These are phyloP conservation scores for Wallacemonas collosoma DNA, from an alignment of 208 protist species.

Conservation along the genomic window DNA sequence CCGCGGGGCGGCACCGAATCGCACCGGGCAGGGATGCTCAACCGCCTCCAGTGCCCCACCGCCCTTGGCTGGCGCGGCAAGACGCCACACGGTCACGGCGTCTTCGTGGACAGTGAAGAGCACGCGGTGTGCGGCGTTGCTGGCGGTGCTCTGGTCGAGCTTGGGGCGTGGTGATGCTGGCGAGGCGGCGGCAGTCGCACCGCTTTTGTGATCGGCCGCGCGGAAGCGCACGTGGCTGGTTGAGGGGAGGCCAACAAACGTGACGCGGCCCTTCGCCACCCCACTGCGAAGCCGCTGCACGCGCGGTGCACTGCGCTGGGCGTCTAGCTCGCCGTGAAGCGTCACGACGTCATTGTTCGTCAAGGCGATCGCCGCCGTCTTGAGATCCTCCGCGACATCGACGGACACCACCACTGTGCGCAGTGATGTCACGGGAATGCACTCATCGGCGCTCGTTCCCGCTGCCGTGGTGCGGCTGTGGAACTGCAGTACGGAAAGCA, in stretches of 20 bases:
- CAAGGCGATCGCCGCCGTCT: conserved; percentile 83
- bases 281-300: conserved; percentile 35
- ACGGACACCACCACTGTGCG: conserved; percentile 73
- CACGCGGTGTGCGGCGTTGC: conserved; percentile 22
- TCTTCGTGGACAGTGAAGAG: conserved; percentile 65
- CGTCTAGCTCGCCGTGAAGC: conserved; percentile 52
- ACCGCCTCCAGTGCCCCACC: conserved; percentile 26
- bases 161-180: too few species aligned
- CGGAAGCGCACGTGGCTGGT: conserved; percentile 9
- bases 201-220: conserved; percentile 1
- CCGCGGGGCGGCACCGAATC: conserved; percentile 25
- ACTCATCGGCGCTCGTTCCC: background rate
- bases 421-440: conserved; percentile 31
- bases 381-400: conserved; percentile 83
- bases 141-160: too few species aligned
- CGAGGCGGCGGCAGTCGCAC: background rate
- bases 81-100: conserved; percentile 55
- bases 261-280: conserved; percentile 32
- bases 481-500: conserved; percentile 22
- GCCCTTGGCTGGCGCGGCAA: conserved; percentile 8
- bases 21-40: conserved; percentile 44
- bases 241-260: conserved; percentile 46
- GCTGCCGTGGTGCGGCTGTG: conserved; percentile 13
- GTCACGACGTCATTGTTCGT: conserved; percentile 83
- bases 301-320: conserved; percentile 23